Evolutionary conservation across 2,329 filamentous ascomycete genomes (phyloP), one percentile per base, ranked within the genome.

Genomic region (Aspergillus sp.): DNA sequence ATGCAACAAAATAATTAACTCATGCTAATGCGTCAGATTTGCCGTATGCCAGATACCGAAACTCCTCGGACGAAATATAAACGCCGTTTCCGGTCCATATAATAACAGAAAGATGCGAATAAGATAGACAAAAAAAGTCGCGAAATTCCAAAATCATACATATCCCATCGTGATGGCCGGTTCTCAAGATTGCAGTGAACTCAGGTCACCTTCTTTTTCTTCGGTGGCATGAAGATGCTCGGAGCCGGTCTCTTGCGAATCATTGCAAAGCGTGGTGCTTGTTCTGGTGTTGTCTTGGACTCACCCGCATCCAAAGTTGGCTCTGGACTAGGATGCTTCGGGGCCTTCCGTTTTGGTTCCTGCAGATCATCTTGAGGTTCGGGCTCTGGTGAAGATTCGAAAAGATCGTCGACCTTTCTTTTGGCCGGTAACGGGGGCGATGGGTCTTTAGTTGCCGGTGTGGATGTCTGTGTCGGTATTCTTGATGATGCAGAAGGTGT

Each of bases 141-240:
- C 4, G 3, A 30, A 30, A 30, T 9, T 12, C 25, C 25, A 12
- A 30, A 5, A 27, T 10, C 10, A 27, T 27, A 27, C 10, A 27
- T 27, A 27, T 27, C 25, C 9, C 4, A 27, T 27, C 15, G 32
- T 13, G 7, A 15, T 35, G 32, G 32, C 5, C 13, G 15, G 15
- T 35, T 35, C 15, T n/a, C 5, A 10, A 15, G 12, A 15, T 35
- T 35, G 13, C 25, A 35, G 19, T 35, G 20, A 5, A 10, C 6
- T 58, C 50, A 63, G n/a, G 49, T 50, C 12, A 58, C 38, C 19
- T 54, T 61, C 38, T 53, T 60, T 30, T 58, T 61, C 49, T 65
- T 67, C 2, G 63, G 61, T 35, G 57, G 62, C 30, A 67, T 61
- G 45, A 67, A 64, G 3, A 63, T 51, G 47, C 56, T 65, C 4